Evolutionary conservation across 495 filamentous ascomycete species (phyloP), one percentile per base, ranked within the genome.

Genomic region (Bacidia gigantensis): DNA sequence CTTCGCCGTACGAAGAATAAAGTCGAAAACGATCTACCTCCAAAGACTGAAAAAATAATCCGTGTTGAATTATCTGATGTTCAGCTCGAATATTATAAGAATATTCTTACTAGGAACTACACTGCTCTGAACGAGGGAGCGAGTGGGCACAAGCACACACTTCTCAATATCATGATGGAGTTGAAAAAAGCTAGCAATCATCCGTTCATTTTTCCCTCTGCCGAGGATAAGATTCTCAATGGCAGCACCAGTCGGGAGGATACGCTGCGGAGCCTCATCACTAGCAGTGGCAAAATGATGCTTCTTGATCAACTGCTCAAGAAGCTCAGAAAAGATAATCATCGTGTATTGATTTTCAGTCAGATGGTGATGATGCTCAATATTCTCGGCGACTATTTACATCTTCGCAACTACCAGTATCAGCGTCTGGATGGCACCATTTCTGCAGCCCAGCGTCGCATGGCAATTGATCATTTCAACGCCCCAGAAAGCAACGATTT

Each of bases 121-220:
- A 84, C 88, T 24, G 92, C 90, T 7, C 75, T 99, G 45, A 95
- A 93, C 60, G 81, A 90, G 58, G 90, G 88, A 20, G 79, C 81
- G 23, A 87, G 77, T 47, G 92, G 89, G 7, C 82, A 86, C 61
- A 95, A 95, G 64, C 88, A 92, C 56, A 95, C 89, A 1, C 68
- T 97, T n/a, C 67, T 97, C 50, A 99, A 99, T 67, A 94, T 99
- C 62, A 95, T 96, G 76, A 99, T 99, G 90, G 93, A 99, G 64
- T 65, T 99, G 59, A 97, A 97, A 72, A 99, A 99, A 66, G 87
- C 89, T 57, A 95, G 89, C 73, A 97, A 97, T 56, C 92, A 99
- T 62, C 89, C 92, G 3, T 95, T 94, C 69, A 93, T 97, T 83
- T 95, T 99, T 58, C 82, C 85, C 2, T 87, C 84, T 51, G 92